These are phyloP conservation scores for Penicillium frequentans DNA, from an alignment of 2,329 filamentous ascomycete species.

Conservation along the genomic window DNA sequence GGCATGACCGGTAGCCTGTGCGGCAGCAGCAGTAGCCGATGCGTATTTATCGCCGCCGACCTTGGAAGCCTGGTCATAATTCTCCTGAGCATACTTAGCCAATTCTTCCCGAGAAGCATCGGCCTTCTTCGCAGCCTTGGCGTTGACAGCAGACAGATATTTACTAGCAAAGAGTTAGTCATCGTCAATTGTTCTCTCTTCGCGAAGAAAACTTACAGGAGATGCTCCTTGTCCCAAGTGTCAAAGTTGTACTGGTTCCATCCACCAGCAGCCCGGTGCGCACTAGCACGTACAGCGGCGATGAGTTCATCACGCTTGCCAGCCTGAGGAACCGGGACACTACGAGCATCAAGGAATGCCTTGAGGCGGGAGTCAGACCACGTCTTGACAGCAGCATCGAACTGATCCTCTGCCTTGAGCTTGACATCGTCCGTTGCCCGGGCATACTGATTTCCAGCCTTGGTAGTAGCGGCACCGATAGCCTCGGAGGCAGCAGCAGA, in stretches of 20 bases:
- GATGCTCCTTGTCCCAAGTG: slow-evolving; percentile 69
- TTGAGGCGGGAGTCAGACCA: slow-evolving; percentile 80
- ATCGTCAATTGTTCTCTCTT: slow-evolving; percentile 31
- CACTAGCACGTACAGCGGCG: slow-evolving; percentile 70
- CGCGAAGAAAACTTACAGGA: slow-evolving; percentile 51
- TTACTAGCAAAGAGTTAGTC: slow-evolving; percentile 34
- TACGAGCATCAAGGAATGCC: slow-evolving; percentile 73
- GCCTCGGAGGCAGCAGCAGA: slow-evolving; percentile 47
- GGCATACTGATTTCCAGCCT: slow-evolving; percentile 73
- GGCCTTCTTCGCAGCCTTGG: slow-evolving; percentile 61
- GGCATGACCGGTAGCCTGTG: slow-evolving; percentile 63
- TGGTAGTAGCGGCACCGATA: slow-evolving; percentile 71
- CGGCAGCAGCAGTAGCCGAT: slow-evolving; percentile 69
- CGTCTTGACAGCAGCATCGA: slow-evolving; percentile 59
- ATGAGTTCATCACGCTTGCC: slow-evolving; percentile 72
- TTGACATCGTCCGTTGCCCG: slow-evolving; percentile 70
- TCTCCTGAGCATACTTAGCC: slow-evolving; percentile 54
- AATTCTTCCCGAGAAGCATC: slow-evolving; percentile 72
- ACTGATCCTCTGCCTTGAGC: slow-evolving; percentile 64
- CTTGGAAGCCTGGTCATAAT: slow-evolving; percentile 49
- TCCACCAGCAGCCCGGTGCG: slow-evolving; percentile 67
- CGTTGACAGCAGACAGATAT: slow-evolving; percentile 50
- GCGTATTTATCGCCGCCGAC: slow-evolving; percentile 52
- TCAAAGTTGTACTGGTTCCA: slow-evolving; percentile 79
- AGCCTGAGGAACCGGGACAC: slow-evolving; percentile 70